Evolutionary conservation across 352 stramenopile genomes (phyloP).

Genomic region (Pythium aristosporum): DNA sequence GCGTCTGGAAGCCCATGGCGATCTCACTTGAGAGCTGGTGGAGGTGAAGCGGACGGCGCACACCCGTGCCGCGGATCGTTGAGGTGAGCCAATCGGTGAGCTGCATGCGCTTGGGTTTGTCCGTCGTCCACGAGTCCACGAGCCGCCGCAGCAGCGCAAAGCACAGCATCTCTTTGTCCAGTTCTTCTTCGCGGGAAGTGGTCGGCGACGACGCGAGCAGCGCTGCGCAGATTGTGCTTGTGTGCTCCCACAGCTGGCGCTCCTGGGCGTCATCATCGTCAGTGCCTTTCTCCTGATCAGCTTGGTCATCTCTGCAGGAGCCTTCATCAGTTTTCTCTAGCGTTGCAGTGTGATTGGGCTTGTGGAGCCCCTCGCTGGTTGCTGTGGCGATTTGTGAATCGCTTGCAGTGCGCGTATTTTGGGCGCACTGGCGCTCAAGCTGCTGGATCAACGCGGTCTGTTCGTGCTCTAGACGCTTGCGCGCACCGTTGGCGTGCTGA

Average conservation of each 20-base stretch:
- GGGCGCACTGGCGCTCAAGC: slow-evolving; percentile 27
- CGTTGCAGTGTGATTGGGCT: neutral
- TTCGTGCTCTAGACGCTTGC: slow-evolving; percentile 36
- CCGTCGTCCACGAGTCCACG: slow-evolving; percentile 64
- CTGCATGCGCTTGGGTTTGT: slow-evolving; percentile 71
- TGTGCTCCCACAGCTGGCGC: slow-evolving; percentile 34
- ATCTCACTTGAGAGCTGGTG: slow-evolving; percentile 63
- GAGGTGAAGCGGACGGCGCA: slow-evolving; percentile 51
- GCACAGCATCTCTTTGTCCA: slow-evolving; percentile 51
- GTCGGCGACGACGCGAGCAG: slow-evolving; percentile 31
- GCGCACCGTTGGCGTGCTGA: slow-evolving; percentile 43
- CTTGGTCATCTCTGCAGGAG: too few relatives aligned
- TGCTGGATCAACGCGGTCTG: slow-evolving; percentile 41
- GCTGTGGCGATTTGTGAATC: neutral
- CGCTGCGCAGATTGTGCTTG: slow-evolving; percentile 40
- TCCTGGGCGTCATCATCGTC: slow-evolving; percentile 9
- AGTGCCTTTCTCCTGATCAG: neutral
- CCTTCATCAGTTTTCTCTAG: neutral
- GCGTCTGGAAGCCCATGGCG: slow-evolving; percentile 54
- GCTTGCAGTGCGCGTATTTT: slow-evolving; percentile 18
- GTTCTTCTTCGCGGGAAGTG: slow-evolving; percentile 35
- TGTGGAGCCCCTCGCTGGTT: neutral
- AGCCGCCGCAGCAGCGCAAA: slow-evolving; percentile 59
- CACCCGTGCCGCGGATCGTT: slow-evolving; percentile 53
- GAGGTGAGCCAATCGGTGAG: slow-evolving; percentile 77